Conservation (phyloP, 2,329 filamentous ascomycete genomes). For the Microsporum ferrugineum region DNA sequence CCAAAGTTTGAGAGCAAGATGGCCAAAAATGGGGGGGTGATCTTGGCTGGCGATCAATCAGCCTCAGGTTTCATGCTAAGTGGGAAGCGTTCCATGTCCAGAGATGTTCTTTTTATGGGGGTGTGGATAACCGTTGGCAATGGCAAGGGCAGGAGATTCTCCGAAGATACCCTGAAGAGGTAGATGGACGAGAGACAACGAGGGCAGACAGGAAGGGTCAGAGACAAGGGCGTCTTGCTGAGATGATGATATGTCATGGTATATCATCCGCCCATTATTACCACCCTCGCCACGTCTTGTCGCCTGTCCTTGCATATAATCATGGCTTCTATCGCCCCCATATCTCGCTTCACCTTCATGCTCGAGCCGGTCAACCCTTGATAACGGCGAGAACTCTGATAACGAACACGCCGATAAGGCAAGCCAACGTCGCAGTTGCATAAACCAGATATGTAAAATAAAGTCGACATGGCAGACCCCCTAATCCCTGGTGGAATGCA, state of each 20-base stretch:
- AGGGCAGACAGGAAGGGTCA: neutral
- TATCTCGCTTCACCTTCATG: neutral
- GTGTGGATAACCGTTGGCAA: neutral
- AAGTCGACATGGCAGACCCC: neutral
- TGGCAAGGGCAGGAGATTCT: neutral
- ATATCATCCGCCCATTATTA: neutral
- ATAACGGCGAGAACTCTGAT: neutral
- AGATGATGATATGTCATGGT: neutral
- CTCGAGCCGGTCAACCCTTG: neutral
- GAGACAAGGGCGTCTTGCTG: neutral
- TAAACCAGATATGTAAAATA: neutral
- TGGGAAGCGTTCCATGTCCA: neutral
- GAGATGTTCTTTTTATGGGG: neutral
- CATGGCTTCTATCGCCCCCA: neutral
- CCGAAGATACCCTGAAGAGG: neutral
- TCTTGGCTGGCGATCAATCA: slow-evolving; percentile 3
- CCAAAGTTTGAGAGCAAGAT: neutral
- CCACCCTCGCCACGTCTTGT: neutral
- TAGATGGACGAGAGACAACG: neutral
- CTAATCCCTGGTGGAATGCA: neutral
- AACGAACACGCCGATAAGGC: neutral
- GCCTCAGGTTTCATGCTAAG: slow-evolving; percentile 1
- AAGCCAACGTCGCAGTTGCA: neutral
- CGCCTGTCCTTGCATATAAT: neutral
- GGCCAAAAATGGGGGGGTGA: neutral